Base-by-base conservation (phyloP, 176 grass and related monocot species). In the Phoenix roebelenii region DNA sequence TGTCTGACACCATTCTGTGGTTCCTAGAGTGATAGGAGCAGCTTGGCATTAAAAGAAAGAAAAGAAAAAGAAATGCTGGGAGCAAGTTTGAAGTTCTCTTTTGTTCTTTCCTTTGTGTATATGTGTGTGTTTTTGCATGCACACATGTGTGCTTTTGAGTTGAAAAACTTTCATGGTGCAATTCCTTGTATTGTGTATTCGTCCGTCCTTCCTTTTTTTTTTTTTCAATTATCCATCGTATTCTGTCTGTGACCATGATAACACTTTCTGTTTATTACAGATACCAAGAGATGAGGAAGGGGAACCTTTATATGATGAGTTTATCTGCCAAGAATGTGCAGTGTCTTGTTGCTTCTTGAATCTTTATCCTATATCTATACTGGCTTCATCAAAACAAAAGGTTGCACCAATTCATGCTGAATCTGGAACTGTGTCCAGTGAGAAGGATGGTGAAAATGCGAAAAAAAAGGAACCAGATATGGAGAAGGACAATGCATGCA, bases 271-370 rank as follows among this genome's bases (percentile, higher is more conserved):
- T 72, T n/a, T 59, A 23, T 76, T 44, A 15, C 72, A 98, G 93
- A 76, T 92, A 78, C 88, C 93, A 64, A 72, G 73, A 68, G 93
- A 98, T 57, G 93, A 98, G 54, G 93, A 98, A 64, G 88, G 79
- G 57, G 93, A 92, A 54, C 79, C 93, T 54, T 56, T 85, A 14
- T 98, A 79, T 52, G 93, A 92, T 50, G 93, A 98, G 64, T 88
- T 98, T 50, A 85, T 98, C 66, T 98, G 93, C 66, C 75, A 85
- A 68, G 74, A 98, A 51, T 98, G 93, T 67, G 80, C 88, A 18
- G 69, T 65, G 52, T 54, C 60, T 55, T 98, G 76, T 70, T 78
- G 58, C 73, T 98, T 98, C 67, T 75, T 98, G 68, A 98, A 88
- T 79, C 48, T 91, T 29, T 92, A 92, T 70, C 82, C 79, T 3